These are phyloP conservation scores for Leonotis leonurus DNA, from an alignment of 257 asterid species.

Conservation along the genomic window DNA sequence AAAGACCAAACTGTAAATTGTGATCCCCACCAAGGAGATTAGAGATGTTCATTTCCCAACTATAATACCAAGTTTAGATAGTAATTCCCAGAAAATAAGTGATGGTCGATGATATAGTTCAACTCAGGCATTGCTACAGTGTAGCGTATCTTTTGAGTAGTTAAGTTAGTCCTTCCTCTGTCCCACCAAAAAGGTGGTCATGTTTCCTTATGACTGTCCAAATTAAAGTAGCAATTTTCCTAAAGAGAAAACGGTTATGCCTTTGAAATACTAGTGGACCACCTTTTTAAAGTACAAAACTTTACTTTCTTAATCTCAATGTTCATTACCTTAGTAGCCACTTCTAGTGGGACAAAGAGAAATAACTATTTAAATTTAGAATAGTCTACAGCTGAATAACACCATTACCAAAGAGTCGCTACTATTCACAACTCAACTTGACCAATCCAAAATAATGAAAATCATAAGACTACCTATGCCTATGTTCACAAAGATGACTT, in stretches of 20 bases:
- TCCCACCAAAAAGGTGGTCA: too few species aligned
- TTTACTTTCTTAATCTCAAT: too few species aligned
- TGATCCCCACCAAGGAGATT: background rate
- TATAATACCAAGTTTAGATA: background rate
- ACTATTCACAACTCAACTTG: background rate
- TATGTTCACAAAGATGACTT: background rate
- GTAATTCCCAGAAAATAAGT: background rate
- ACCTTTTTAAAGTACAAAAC: too few species aligned
- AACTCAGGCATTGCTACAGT: background rate
- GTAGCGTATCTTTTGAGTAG: too few species aligned
- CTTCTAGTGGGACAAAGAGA: too few species aligned
- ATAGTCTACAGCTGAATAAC: background rate
- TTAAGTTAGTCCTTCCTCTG: too few species aligned
- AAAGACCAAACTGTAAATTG: conserved; percentile 1
- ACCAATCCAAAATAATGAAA: background rate
- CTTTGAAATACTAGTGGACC: too few species aligned
- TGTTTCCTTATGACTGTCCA: too few species aligned
- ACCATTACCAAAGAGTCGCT: background rate
- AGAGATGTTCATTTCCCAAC: too few species aligned
- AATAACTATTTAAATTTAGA: background rate
- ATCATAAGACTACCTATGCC: background rate
- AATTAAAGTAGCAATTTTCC: too few species aligned
- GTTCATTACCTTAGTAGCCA: too few species aligned
- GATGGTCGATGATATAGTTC: background rate
- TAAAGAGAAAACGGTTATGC: too few species aligned